Evolutionary conservation across 352 stramenopile species (phyloP), one percentile per base, ranked within the genome.

Genomic region (Phytophthora kernoviae): DNA sequence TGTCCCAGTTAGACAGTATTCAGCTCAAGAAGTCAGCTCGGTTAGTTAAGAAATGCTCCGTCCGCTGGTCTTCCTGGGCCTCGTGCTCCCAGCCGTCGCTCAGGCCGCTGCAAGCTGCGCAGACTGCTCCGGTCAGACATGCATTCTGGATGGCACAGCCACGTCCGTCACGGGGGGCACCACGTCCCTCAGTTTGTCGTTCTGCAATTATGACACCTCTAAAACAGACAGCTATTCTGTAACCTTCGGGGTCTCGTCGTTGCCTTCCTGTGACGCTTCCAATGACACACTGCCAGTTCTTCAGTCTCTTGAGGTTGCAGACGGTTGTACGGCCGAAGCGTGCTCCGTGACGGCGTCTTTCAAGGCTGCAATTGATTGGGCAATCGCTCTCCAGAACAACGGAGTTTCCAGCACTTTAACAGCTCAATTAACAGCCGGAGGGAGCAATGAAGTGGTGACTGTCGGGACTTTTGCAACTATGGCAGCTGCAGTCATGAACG

Each of bases 131-230:
- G 64, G 63, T n/a, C 66, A 73, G 20, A 73, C 65, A 3, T 94
- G 85, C 56, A 68, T 94, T 34, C 62, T 92, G 32, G 77, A 91
- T 51, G 64, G 70, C 55, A 54, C 60, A 8, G 42, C 54, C 8
- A 68, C 70, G 24, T 42, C 46, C 4, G 34, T 92, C 10, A 64
- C 54, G 26, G 78, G 65, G 10, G 78, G 77, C 26, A 62, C 68
- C 30, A 71, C 65, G 42, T 72, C 71, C 39, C 42, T 91, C 20
- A 57, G 42, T 14, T 45, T 94, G 33, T 71, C 81, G 26, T 67
- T 91, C 51, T 94, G 85, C 74, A 91, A 93, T 60, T 91, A 74
- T 48, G 78, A 87, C 51, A 63, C 43, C 21, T 27, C 43, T 43
- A 51, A 66, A 30, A 64, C 65, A 24, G 33, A 30, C 42, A 71